phyloP scores from a whole-genome alignment of 257 asterid species.

The Coffea canephora region DNA sequence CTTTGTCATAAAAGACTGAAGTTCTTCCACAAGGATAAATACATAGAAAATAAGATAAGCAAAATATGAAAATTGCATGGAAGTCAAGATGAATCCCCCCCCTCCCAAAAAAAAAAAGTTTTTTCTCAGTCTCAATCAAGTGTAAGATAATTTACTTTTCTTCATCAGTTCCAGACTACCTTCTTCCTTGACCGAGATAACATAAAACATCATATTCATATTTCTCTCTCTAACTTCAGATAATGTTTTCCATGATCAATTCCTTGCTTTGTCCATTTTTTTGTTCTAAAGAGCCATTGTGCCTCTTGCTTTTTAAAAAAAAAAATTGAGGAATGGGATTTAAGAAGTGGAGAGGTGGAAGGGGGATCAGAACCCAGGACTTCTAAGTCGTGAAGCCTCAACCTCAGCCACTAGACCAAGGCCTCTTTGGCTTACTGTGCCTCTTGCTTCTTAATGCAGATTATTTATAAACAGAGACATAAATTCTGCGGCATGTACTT shows the following conservation, averaged over 20 bases:
- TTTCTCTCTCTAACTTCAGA: not conserved
- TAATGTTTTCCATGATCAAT: not conserved
- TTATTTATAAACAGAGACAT: not conserved
- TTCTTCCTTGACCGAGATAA: not conserved
- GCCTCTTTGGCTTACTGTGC: not conserved
- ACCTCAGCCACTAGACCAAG: too few relatives aligned
- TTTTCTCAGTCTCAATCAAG: not conserved
- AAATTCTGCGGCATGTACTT: not conserved
- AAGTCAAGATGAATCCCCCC: not conserved
- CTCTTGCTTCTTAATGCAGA: not conserved
- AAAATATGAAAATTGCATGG: not conserved
- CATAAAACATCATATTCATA: not conserved
- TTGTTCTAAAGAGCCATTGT: not conserved
- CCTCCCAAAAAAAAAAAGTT: not conserved
- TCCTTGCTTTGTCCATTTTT: not conserved
- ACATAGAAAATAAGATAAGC: not conserved
- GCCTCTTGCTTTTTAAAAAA: not conserved
- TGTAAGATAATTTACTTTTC: not conserved
- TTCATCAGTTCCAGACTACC: not conserved
- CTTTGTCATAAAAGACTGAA: not conserved
- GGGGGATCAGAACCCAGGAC: too few relatives aligned
- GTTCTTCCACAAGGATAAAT: not conserved
- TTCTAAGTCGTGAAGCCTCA: too few relatives aligned
- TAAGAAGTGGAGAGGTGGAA: too few relatives aligned
- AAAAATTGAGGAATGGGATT: too few relatives aligned